phyloP scores from a whole-genome alignment of 176 grass and related monocot genomes.

The sorghum (Sorghum bicolor) region Sorghum_bicolor_NCBIv3 NC_012877.2:56398001-56398500 shows the following conservation, averaged over 20 bases:
- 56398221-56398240: conserved; percentile 79
- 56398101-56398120: conserved; percentile 81
- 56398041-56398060: conserved; percentile 87
- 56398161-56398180: conserved; percentile 90
- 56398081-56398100: conserved; percentile 76
- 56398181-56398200: conserved; percentile 81
- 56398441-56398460: conserved; percentile 86
- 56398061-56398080: conserved; percentile 88
- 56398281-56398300: conserved; percentile 73
- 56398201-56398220: conserved; percentile 81
- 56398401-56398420: conserved; percentile 65
- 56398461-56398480: conserved; percentile 79
- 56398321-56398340: conserved; percentile 88
- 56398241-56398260: conserved; percentile 89
- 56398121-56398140: conserved; percentile 86
- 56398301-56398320: conserved; percentile 83
- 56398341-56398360: conserved; percentile 85
- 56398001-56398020: conserved; percentile 86
- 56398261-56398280: conserved; percentile 76
- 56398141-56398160: conserved; percentile 94
- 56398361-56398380: conserved; percentile 87
- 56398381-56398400: conserved; percentile 95
- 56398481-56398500: conserved; percentile 93
- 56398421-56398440: conserved; percentile 63
- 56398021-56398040: conserved; percentile 78